Percentiles rank a stretch among this genome's conserved stretches.
These are phyloP conservation scores for Ophiocordyceps camponoti-floridani DNA, from an alignment of 2,329 filamentous ascomycete species.

Conservation along the genomic window DNA sequence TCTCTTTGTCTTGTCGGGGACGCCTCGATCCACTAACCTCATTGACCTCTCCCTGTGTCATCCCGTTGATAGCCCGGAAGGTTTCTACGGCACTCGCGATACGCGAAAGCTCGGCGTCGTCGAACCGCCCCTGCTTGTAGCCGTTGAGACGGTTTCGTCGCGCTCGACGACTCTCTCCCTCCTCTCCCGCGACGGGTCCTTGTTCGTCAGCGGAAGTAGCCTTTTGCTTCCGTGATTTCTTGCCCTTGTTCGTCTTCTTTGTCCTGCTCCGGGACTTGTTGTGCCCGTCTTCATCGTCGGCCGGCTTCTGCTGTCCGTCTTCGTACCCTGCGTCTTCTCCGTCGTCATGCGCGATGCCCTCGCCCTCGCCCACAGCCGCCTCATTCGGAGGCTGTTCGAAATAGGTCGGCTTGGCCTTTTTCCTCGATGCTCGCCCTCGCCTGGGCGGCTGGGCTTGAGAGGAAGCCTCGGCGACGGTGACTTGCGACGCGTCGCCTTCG, in stretches of 20 bases:
- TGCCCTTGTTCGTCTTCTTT: slow-evolving; percentile 7
- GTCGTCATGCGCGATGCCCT: slow-evolving; percentile 1
- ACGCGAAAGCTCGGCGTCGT: slow-evolving; percentile 20
- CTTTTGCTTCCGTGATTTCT: slow-evolving; percentile 5
- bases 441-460: slow-evolving; percentile 4
- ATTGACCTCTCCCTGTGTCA: slow-evolving; percentile 29
- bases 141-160: slow-evolving; percentile 9
- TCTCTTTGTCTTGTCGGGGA: slow-evolving; percentile 5
- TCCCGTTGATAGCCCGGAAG: slow-evolving; percentile 23
- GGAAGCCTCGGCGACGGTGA: slow-evolving; percentile 1
- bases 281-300: slow-evolving; percentile 3
- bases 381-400: slow-evolving; percentile 16
- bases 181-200: slow-evolving; percentile 5
- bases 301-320: not conserved
- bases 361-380: not conserved
- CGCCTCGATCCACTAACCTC: slow-evolving; percentile 11
- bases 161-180: slow-evolving; percentile 1
- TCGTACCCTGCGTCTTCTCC: slow-evolving; percentile 1
- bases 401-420: slow-evolving; percentile 30
- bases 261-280: slow-evolving; percentile 13
- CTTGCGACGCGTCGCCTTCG: slow-evolving; percentile 2
- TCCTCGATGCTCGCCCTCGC: slow-evolving; percentile 18
- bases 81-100: slow-evolving; percentile 23
- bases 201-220: not conserved
- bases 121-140: slow-evolving; percentile 23